phyloP scores from a whole-genome alignment of 768 basidiomycete genomes.

The Mycena capillaripes region DNA sequence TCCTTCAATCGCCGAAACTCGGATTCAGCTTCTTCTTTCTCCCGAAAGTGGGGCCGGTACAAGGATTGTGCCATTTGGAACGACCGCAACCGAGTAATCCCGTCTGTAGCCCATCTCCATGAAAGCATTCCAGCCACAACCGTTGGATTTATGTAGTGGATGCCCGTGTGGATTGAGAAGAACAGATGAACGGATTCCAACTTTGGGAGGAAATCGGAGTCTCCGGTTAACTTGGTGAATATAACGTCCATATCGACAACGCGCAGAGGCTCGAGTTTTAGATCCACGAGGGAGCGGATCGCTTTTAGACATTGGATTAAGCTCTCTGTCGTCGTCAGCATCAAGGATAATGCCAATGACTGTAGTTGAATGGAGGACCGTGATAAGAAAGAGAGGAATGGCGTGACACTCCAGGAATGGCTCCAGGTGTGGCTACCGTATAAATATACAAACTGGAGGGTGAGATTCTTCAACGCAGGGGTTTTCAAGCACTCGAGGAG shows the following conservation, averaged over 20 bases:
- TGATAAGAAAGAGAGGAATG: not conserved
- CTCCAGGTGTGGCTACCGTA: not conserved
- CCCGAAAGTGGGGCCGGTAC: not conserved
- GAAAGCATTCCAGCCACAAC: slow-evolving; percentile 2
- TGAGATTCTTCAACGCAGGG: slow-evolving; percentile 14
- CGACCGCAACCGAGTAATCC: slow-evolving; percentile 10
- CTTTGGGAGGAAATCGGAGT: slow-evolving; percentile 7
- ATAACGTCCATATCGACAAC: not conserved
- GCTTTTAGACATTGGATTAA: not conserved
- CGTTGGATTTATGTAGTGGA: not conserved
- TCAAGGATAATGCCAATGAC: not conserved
- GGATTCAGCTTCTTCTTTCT: not conserved
- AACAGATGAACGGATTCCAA: slow-evolving; percentile 9
- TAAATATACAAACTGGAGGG: not conserved
- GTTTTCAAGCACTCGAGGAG: not conserved
- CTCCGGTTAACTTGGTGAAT: not conserved
- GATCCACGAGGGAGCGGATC: not conserved
- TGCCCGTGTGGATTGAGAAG: not conserved
- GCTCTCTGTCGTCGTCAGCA: not conserved
- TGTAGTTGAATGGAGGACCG: slow-evolving; percentile 9
- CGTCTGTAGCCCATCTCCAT: slow-evolving; percentile 14
- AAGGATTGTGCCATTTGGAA: not conserved
- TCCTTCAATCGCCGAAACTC: not conserved
- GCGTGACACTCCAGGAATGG: not conserved
- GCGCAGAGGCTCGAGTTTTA: not conserved